Evolutionary conservation across 2,329 filamentous ascomycete species (phyloP), one percentile per base, ranked within the genome.

Genomic region (Xylariomycetidae sp.): DNA sequence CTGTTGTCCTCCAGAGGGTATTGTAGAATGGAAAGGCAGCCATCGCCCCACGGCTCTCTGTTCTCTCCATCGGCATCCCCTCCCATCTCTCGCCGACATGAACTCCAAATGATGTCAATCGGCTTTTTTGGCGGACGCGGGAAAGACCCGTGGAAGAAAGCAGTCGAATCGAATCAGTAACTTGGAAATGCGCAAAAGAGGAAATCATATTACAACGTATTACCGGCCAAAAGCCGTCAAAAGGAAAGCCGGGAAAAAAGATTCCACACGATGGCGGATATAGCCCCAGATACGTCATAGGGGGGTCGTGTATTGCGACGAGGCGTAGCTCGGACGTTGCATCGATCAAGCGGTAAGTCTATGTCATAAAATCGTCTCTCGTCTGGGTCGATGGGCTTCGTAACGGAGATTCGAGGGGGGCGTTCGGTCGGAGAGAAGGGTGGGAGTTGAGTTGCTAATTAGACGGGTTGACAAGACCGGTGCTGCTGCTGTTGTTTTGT

Each of bases 291-390:
- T n/a, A n/a, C n/a, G n/a, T n/a, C n/a, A n/a, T n/a, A 16, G 31
- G 31, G 19, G 31, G 29, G 20, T 12, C 12, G 19, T 26, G 22
- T 32, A 25, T 14, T 25, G 27, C 16, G 33, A 35, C 16, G 34
- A 31, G 34, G 9, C 10, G 39, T 30, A 23, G 38, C 35, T 29
- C 33, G 27, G 36, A 32, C 30, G 33, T 34, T 34, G 33, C 31
- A 19, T 36, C 20, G 34, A 31, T 36, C 30, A 49, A 46, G 43
- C 32, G 44, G 43, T 46, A 50, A 48, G 36, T 56, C 50, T 56
- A 55, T 54, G 45, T 58, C 54, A 47, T 58, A 54, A 58, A 34
- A 42, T 58, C 54, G 48, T 58, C 52, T 56, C 53, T 58, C 54
- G 43, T 58, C 44, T 48, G 35, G 39, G 34, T 36, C 37, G 44